Conservation (phyloP, 345 rosid genomes). For the Heritiera fomes region DNA sequence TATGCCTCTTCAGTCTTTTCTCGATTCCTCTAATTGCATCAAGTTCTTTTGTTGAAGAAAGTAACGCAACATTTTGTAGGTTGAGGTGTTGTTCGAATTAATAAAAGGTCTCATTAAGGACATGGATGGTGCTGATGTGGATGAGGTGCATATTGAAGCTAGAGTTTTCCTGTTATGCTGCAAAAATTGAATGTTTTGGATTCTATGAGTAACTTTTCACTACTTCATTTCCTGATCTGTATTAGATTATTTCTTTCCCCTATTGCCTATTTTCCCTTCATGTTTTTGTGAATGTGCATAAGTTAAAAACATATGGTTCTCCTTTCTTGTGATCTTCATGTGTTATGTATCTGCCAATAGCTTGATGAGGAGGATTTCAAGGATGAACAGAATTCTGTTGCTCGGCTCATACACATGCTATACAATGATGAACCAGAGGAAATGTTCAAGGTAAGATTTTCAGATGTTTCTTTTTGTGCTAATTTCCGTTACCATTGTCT, state of each 20-base stretch:
- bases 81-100: slow-evolving; percentile 79
- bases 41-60: slow-evolving; percentile 16
- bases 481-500: background rate
- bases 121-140: slow-evolving; percentile 55
- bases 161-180: background rate
- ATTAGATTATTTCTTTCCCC: slow-evolving; percentile 1
- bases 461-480: background rate
- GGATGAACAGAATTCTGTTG: slow-evolving; percentile 90
- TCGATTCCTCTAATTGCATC: slow-evolving; percentile 17
- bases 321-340: slow-evolving; percentile 17
- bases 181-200: background rate
- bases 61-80: slow-evolving; percentile 46
- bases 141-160: slow-evolving; percentile 48
- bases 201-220: background rate
- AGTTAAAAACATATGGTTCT: slow-evolving; percentile 10
- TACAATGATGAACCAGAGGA: slow-evolving; percentile 75
- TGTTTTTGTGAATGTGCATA: slow-evolving; percentile 1
- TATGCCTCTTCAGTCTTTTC: slow-evolving; percentile 31
- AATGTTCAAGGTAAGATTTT: slow-evolving; percentile 66
- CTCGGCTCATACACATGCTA: slow-evolving; percentile 85
- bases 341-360: slow-evolving; percentile 33
- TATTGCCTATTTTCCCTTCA: background rate
- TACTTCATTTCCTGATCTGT: background rate
- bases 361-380: slow-evolving; percentile 92
- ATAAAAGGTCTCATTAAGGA: slow-evolving; percentile 88